These are phyloP conservation scores for Polychaeton citri DNA, from an alignment of 2,329 filamentous ascomycete genomes.

Conservation along the genomic window DNA sequence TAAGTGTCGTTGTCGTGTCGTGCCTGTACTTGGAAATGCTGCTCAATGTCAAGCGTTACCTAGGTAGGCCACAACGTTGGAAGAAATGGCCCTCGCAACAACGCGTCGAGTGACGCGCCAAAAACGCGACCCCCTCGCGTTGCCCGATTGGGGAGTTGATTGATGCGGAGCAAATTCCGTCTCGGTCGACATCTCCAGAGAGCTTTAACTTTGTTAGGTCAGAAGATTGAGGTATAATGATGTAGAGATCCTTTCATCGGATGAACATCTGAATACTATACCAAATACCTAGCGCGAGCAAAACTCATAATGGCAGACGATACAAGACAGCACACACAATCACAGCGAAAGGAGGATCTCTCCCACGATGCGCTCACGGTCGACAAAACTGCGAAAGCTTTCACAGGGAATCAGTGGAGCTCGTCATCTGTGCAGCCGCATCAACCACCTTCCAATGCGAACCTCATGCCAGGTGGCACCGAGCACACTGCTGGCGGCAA, in stretches of 20 bases:
- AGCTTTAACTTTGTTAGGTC: too few species aligned
- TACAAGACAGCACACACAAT: constrained; percentile 20
- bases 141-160: constrained; percentile 3
- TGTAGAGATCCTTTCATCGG: too few species aligned
- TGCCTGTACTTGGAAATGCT: too few species aligned
- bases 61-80: too few species aligned
- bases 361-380: constrained; percentile 18
- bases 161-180: constrained; percentile 1
- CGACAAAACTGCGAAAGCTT: constrained; percentile 18
- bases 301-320: constrained; percentile 31
- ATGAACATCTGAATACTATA: too few species aligned
- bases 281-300: too few species aligned
- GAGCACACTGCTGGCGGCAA: constrained; percentile 50
- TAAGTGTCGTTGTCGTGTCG: too few species aligned
- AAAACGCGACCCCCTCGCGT: constrained; percentile 6
- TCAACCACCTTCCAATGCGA: constrained; percentile 33
- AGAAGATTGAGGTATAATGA: too few species aligned
- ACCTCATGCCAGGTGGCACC: constrained; percentile 42
- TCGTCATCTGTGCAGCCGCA: constrained; percentile 7
- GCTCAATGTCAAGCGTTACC: too few species aligned
- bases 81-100: too few species aligned
- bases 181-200: too few species aligned
- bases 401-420: constrained; percentile 22
- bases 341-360: constrained; percentile 10
- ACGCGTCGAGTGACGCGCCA: background rate